phyloP scores from a whole-genome alignment of 176 grass and related monocot species.

The Paspalum vaginatum region DNA sequence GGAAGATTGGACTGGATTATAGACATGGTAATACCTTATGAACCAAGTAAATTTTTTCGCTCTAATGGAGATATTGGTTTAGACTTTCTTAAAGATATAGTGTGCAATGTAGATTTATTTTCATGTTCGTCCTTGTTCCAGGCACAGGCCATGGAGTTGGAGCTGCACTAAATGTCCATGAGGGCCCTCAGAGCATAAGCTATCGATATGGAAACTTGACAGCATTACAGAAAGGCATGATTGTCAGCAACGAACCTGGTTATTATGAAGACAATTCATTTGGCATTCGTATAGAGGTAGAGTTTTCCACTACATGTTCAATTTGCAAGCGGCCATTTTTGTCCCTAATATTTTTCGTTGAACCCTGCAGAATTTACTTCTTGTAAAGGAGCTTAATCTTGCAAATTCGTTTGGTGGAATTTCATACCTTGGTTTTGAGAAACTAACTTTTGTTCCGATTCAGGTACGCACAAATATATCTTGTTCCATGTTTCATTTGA shows the following conservation, averaged over 20 bases:
- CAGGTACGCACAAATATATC: constrained; percentile 60
- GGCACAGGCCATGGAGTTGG: constrained; percentile 98
- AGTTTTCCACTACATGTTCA: constrained; percentile 1
- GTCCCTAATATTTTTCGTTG: constrained; percentile 31
- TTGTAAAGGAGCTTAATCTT: constrained; percentile 74
- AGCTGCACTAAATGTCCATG: constrained; percentile 95
- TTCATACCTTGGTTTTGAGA: constrained; percentile 91
- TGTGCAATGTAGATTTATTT: constrained; percentile 25
- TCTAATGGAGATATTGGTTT: neutral
- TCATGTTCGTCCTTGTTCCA: constrained; percentile 52
- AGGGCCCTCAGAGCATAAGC: constrained; percentile 97
- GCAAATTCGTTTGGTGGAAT: constrained; percentile 85
- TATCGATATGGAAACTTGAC: constrained; percentile 91
- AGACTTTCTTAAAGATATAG: neutral
- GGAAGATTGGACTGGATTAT: constrained; percentile 99
- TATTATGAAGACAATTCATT: constrained; percentile 96
- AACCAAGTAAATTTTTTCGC: neutral
- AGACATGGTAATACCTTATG: constrained; percentile 62
- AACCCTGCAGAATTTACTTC: constrained; percentile 82
- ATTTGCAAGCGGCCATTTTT: constrained; percentile 7
- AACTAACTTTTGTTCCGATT: constrained; percentile 94
- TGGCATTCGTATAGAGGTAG: constrained; percentile 97
- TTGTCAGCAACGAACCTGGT: constrained; percentile 98
- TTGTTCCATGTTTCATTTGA: constrained; percentile 25
- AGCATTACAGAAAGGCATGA: constrained; percentile 90